Conservation (phyloP, 495 filamentous ascomycete genomes). For the Xylona heveae region DNA sequence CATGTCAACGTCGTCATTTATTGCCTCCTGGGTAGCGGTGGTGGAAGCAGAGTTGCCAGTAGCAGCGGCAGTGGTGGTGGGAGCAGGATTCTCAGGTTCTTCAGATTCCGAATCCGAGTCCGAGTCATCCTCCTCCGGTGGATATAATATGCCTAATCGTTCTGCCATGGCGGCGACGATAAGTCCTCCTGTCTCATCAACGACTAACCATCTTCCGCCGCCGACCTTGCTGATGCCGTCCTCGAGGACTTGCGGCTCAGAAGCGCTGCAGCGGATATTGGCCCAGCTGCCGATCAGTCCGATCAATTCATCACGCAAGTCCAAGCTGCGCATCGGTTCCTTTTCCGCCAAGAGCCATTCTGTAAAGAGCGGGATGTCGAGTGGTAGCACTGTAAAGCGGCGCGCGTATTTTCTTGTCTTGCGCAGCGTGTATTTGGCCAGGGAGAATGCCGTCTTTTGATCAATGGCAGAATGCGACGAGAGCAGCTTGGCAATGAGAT, state of each 20-base stretch:
- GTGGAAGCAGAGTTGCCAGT: no score
- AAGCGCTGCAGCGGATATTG: constrained; percentile 36
- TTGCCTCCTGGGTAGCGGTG: no score
- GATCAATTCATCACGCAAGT: constrained; percentile 70
- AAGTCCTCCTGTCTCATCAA: constrained; percentile 80
- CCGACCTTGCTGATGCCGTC: constrained; percentile 16
- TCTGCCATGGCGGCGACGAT: constrained; percentile 79
- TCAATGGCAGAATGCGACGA: constrained; percentile 67
- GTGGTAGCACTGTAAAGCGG: constrained; percentile 60
- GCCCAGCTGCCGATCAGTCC: constrained; percentile 45
- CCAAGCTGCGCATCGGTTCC: constrained; percentile 63
- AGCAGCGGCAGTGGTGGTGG: no score
- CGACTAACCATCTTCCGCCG: constrained; percentile 61
- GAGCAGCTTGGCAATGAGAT: constrained; percentile 71
- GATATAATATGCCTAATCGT: constrained; percentile 67
- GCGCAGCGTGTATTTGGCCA: constrained; percentile 85
- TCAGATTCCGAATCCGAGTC: constrained; percentile 7
- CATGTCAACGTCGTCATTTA: no score
- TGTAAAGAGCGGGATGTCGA: constrained; percentile 55
- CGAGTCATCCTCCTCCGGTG: constrained; percentile 18
- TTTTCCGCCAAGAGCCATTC: constrained; percentile 55
- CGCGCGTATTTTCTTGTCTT: constrained; percentile 87
- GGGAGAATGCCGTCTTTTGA: constrained; percentile 81
- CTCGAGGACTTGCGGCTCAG: constrained; percentile 6
- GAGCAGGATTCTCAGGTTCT: no score